Base-by-base conservation (phyloP, 1,139 yeast genomes). In the Hyphopichia pseudoburtonii region DNA sequence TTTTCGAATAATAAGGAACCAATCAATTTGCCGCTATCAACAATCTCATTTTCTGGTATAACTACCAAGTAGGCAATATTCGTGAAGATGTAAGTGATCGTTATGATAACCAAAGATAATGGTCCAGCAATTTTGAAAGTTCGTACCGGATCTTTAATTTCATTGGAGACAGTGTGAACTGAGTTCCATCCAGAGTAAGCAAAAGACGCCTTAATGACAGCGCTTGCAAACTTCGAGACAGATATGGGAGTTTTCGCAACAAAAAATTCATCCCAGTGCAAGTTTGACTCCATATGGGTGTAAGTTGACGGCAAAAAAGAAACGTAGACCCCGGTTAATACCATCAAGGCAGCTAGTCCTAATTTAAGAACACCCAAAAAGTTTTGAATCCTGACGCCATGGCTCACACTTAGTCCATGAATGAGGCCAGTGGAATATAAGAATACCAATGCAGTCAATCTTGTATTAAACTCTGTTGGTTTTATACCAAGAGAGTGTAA, bases 151-250 rank as follows among this genome's bases (percentile, higher is more conserved):
- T 80, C 75, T 39, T 73, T 73, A 26, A 80, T 75, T 48, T 81
- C 87, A 36, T 77, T 76, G 1, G 82, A 67, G 11, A 78, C 82
- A 0, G 80, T 70, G 50, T 80, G 86, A 5, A 80, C 82, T 15
- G 78, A 62, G 46, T 73, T 78, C 86, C 86, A 80, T 3, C 87
- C 87, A 3, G 78, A 67, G 42, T 73, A 78, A 5, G 83, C 77
- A 58, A 78, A 80, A 39, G 78, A 67, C 2, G 83, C 80, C 48
- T 76, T 77, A 15, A 80, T 68, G 18, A 80, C 69, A 0, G 83
- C 83, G 38, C 77, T 62, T 0, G 84, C 73, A 42, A 79, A 62
- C 1, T 76, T 66, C 0, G 83, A 64, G 1, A 69, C 39, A 2
- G 73, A 56, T 0, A 74, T 65, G 0, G 56, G 39, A 3, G 64